These are phyloP conservation scores for Rhizoctonia solani DNA, from an alignment of 1,284 basidiomycete genomes.

Conservation along the genomic window DNA sequence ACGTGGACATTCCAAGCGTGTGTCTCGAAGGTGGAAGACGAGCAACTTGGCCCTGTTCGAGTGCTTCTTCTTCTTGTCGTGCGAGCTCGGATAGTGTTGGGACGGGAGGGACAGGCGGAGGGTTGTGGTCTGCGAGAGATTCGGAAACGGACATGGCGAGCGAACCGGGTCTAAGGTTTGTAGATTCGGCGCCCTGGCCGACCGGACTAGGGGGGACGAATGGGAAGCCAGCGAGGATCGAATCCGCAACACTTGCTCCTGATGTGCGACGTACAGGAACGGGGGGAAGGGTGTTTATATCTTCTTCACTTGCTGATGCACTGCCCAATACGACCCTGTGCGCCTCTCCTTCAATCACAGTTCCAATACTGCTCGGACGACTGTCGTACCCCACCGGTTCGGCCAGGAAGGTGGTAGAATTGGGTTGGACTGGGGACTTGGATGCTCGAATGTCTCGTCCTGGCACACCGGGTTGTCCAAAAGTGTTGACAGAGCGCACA, in stretches of 20 bases:
- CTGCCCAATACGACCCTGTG: not conserved
- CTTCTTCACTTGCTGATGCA: conserved; percentile 48
- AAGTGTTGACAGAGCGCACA: conserved; percentile 21
- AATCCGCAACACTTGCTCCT: conserved; percentile 53
- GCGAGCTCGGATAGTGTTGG: conserved; percentile 19
- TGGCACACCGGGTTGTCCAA: conserved; percentile 13
- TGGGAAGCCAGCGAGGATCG: conserved; percentile 79
- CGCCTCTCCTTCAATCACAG: conserved; percentile 2
- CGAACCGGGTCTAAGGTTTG: conserved; percentile 44
- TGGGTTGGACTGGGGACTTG: conserved; percentile 13
- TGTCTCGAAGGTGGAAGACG: conserved; percentile 52
- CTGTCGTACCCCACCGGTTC: conserved; percentile 31
- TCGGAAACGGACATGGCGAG: too few species aligned
- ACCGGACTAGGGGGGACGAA: conserved; percentile 84
- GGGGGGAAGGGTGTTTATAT: conserved; percentile 39
- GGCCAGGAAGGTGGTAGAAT: not conserved
- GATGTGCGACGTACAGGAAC: conserved; percentile 49
- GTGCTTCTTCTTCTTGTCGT: conserved; percentile 48
- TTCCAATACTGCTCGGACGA: conserved; percentile 18
- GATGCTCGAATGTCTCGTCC: not conserved
- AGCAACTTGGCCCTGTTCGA: conserved; percentile 47
- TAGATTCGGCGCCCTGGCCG: conserved; percentile 65
- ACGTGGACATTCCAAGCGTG: conserved; percentile 67
- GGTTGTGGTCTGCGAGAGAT: conserved; percentile 24
- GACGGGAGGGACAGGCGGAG: not conserved